Conservation (phyloP, 768 basidiomycete species). For the Pleurotus cornucopiae region DNA sequence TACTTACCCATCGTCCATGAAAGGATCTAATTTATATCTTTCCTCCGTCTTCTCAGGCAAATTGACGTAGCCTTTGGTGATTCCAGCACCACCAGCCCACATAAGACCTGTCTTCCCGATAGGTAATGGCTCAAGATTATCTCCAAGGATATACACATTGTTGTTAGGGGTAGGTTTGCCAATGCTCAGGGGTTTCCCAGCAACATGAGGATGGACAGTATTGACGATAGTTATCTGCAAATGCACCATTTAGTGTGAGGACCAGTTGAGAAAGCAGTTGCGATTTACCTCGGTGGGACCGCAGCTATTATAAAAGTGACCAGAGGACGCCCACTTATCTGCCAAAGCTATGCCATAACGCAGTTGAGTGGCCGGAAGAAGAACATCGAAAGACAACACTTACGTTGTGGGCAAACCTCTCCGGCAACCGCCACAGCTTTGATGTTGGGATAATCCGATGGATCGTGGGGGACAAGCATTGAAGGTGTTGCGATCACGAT, state of each 20-base stretch:
- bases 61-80: constrained; percentile 52
- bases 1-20: constrained; percentile 41
- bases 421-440: constrained; percentile 52
- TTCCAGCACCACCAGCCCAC: constrained; percentile 64
- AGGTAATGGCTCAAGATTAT: constrained; percentile 30
- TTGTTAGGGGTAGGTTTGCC: constrained; percentile 55
- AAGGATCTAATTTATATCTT: constrained; percentile 47
- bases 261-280: background rate
- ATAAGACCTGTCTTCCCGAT: constrained; percentile 40
- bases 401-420: constrained; percentile 53
- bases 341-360: constrained; percentile 24
- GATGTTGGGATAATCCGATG: constrained; percentile 50
- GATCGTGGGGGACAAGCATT: constrained; percentile 45
- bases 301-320: constrained; percentile 48
- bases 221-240: constrained; percentile 52
- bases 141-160: constrained; percentile 33
- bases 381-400: constrained; percentile 8
- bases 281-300: constrained; percentile 51
- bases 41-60: constrained; percentile 51
- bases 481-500: constrained; percentile 52
- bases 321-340: constrained; percentile 39
- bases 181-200: constrained; percentile 39
- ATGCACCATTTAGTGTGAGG: background rate
- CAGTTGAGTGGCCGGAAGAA: background rate
- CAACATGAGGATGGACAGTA: constrained; percentile 44